Conservation (phyloP, 2,329 filamentous ascomycete species). For the Xylaria arbuscula region DNA sequence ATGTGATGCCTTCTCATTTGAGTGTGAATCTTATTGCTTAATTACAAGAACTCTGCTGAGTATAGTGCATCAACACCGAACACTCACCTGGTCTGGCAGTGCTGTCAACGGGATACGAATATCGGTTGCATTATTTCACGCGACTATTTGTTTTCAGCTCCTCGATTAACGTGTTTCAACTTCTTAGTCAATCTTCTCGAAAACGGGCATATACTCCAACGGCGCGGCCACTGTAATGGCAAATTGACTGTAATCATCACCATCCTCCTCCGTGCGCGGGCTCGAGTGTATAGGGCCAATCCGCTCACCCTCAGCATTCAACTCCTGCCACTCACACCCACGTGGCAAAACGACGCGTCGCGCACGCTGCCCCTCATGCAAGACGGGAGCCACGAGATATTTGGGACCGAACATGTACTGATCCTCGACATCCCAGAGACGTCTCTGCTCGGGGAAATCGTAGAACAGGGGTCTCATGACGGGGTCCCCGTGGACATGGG, state of each 20-base stretch:
- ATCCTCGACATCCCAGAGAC: slow-evolving; percentile 66
- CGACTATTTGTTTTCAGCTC: background rate
- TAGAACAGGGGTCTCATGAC: slow-evolving; percentile 73
- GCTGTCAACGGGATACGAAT: background rate
- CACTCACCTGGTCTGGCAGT: no score
- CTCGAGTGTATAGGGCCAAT: slow-evolving; percentile 25
- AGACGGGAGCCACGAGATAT: slow-evolving; percentile 68
- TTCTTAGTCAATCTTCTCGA: slow-evolving; percentile 19
- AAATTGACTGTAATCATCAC: slow-evolving; percentile 12
- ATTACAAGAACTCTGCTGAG: no score
- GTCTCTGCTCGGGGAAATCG: slow-evolving; percentile 67
- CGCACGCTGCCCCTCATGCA: slow-evolving; percentile 57
- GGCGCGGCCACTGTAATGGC: slow-evolving; percentile 28
- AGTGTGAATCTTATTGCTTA: background rate
- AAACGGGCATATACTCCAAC: slow-evolving; percentile 40
- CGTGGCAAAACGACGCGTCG: slow-evolving; percentile 35
- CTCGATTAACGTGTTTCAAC: background rate
- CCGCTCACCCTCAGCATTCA: slow-evolving; percentile 31
- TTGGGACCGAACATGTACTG: slow-evolving; percentile 73
- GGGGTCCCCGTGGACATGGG: slow-evolving; percentile 68
- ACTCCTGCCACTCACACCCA: slow-evolving; percentile 30
- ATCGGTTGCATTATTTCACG: background rate
- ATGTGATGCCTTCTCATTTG: no score
- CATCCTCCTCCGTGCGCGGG: background rate
- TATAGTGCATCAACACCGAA: no score